Conservation (phyloP, 1,139 yeast genomes). For the Wickerhamomyces sp. region DNA sequence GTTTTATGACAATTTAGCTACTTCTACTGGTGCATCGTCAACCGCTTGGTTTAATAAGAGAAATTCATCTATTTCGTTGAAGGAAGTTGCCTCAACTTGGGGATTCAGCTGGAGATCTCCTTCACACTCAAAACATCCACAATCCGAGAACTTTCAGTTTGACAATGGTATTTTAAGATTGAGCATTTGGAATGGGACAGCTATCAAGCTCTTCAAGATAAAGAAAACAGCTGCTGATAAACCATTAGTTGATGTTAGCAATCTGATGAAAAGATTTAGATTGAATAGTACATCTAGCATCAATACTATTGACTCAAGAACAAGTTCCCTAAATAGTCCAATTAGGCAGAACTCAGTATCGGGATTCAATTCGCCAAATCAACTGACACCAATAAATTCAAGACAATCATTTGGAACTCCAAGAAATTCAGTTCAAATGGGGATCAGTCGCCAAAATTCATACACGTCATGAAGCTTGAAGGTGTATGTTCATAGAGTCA, state of each 20-base stretch:
- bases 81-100: conserved; percentile 23
- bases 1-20: conserved; percentile 34
- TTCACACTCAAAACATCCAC: conserved; percentile 5
- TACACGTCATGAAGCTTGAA: background rate
- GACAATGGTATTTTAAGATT: conserved; percentile 19
- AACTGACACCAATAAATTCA: conserved; percentile 24
- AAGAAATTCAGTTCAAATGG: conserved; percentile 15
- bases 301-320: conserved; percentile 13
- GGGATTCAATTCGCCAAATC: conserved; percentile 19
- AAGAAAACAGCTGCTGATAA: conserved; percentile 37
- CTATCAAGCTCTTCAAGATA: conserved; percentile 55
- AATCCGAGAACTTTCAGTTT: conserved; percentile 8
- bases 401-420: conserved; percentile 23
- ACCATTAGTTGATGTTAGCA: conserved; percentile 48
- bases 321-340: conserved; percentile 7
- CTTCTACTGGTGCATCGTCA: conserved; percentile 7
- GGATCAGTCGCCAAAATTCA: conserved; percentile 19
- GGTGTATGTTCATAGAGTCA: too few relatives aligned
- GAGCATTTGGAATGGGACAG: conserved; percentile 62
- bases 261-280: conserved; percentile 40
- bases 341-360: conserved; percentile 13
- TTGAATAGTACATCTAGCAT: conserved; percentile 19
- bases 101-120: conserved; percentile 21
- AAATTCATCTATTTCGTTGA: conserved; percentile 16
- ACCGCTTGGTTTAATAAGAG: conserved; percentile 21